A percentile compares a stretch with the other conserved stretches of the same genome.
These are phyloP conservation scores for Coprinopsis strossmayeri DNA, from an alignment of 768 basidiomycete genomes.

Conservation along the genomic window DNA sequence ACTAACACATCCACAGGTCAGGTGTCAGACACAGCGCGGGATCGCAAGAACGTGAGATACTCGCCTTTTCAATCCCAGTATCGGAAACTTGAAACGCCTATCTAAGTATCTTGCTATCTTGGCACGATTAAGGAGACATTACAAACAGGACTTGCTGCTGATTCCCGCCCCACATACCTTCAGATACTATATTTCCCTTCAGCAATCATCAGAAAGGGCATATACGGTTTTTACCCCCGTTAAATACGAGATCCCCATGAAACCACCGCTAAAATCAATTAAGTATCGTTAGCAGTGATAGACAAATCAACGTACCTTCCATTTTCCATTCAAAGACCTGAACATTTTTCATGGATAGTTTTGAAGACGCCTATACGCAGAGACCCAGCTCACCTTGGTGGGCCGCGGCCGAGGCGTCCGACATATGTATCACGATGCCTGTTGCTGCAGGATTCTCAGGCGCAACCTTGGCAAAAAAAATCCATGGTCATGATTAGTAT, in stretches of 20 bases:
- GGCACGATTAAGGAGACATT: conserved; percentile 55
- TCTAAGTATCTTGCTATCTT: conserved; percentile 37
- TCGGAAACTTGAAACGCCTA: too few relatives aligned
- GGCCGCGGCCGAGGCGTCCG: conserved; percentile 50
- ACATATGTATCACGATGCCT: conserved; percentile 70
- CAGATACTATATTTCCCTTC: conserved; percentile 39
- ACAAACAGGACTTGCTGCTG: conserved; percentile 59
- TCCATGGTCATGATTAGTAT: too few relatives aligned
- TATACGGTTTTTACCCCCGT: conserved; percentile 37
- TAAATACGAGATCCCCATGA: conserved; percentile 50
- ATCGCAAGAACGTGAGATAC: too few relatives aligned
- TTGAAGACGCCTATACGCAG: too few relatives aligned
- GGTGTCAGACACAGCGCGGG: too few relatives aligned
- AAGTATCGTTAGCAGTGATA: not conserved
- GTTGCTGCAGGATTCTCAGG: conserved; percentile 48
- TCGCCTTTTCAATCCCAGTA: conserved; percentile 49
- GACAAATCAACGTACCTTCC: conserved; percentile 63
- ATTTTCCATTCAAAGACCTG: conserved; percentile 71
- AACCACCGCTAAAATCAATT: conserved; percentile 34
- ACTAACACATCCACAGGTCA: too few relatives aligned
- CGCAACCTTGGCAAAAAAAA: conserved; percentile 34
- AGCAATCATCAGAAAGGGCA: not conserved
- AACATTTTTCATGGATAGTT: too few relatives aligned
- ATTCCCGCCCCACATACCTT: conserved; percentile 72
- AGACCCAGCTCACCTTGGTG: conserved; percentile 79